Evolutionary conservation across 352 stramenopile genomes (phyloP).

Genomic region (Saprolegnia diclina): DNA sequence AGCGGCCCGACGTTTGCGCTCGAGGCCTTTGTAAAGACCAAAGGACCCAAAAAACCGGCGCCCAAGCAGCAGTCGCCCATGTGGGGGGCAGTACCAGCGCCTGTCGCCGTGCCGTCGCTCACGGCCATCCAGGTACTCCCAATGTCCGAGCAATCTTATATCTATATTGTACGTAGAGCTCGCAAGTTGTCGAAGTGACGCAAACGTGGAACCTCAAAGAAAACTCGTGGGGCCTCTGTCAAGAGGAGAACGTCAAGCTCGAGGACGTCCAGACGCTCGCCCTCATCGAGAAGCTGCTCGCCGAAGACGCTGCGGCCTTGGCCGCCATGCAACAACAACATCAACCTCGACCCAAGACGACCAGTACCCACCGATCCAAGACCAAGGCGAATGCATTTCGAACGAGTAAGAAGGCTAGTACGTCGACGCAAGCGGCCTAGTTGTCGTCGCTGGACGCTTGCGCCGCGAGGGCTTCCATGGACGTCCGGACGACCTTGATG

Average conservation of each 20-base stretch:
- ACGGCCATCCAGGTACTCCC: constrained; percentile 12
- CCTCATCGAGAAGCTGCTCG: constrained; percentile 20
- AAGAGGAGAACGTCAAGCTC: constrained; percentile 24
- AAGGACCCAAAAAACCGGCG: background rate
- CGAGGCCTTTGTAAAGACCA: constrained; percentile 21
- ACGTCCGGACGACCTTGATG: constrained; percentile 73
- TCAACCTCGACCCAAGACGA: background rate
- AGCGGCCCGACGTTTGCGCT: background rate
- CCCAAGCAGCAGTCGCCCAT: background rate
- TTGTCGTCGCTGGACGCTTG: constrained; percentile 2
- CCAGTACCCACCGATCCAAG: background rate
- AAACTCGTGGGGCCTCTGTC: constrained; percentile 24
- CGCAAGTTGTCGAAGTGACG: constrained; percentile 16
- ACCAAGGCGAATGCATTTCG: background rate
- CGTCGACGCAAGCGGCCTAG: background rate
- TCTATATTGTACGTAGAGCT: background rate
- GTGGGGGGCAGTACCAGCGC: background rate
- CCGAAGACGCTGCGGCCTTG: background rate
- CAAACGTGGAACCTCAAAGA: constrained; percentile 23
- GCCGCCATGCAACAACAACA: background rate
- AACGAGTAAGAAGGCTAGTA: background rate
- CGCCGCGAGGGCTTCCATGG: constrained; percentile 44
- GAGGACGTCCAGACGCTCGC: constrained; percentile 18
- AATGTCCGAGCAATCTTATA: background rate
- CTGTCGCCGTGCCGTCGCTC: constrained; percentile 3